Base-by-base conservation (phyloP, 208 protist genomes). In the Balamuthia mandrillaris region DNA sequence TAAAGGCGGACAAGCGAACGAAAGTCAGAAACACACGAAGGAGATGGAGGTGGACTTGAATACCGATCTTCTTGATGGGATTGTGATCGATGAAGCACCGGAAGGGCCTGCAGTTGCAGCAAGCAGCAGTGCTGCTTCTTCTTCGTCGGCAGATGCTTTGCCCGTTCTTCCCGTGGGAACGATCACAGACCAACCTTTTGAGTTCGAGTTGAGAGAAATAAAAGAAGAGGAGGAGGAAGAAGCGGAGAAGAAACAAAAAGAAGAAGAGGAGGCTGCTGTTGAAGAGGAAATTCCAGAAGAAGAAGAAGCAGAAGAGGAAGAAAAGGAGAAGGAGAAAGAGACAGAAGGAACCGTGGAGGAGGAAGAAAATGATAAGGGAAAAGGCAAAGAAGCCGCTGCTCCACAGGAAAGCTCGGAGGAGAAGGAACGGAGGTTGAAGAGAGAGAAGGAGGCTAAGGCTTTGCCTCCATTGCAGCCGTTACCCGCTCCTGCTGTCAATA, bases 191-290 rank as follows among this genome's bases (percentile, higher is more conserved):
- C n/a, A n/a, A n/a, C n/a, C n/a, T n/a, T 79, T 79, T 33, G 70
- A 56, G 45, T 79, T 79, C 29, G 70, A 79, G n/a, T 27, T 79
- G n/a, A 79, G 44, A 49, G 70, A 52, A 21, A 33, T 79, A 9
- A 79, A 79, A 58, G 70, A 79, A 51, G 70, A 79, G 45, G 70
- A 79, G 18, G 47, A 79, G 58, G 33, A 65, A 27, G 58, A 79
- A 33, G 47, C 41, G 2, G 16, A 79, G 29, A 58, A 35, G 47
- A 12, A 18, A 79, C 47, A 37, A 10, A 29, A 79, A 75, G 41
- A 44, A 75, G 2, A 44, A 75, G 24, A 52, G 47, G 47, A 52
- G 14, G 47, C 47, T 52, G 10, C 47, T 52, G 47, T n/a, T 6
- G 24, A 63, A 29, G 56, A 63, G 9, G 10, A 63, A 24, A 29